phyloP scores from a whole-genome alignment of 2,329 filamentous ascomycete genomes.

The Coniochaeta sp. region DNA sequence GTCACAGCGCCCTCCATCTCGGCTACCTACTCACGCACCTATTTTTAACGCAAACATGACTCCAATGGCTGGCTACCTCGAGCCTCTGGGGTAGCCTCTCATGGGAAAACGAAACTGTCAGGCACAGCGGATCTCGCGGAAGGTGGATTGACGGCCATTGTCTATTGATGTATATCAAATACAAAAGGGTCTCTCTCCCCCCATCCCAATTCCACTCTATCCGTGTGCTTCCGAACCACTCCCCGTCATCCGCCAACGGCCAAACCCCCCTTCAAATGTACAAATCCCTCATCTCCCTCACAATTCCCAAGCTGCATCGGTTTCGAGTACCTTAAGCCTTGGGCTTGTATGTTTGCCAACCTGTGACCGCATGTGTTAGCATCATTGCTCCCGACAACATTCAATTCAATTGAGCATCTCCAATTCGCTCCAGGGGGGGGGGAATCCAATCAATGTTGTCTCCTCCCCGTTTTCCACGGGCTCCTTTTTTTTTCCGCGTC shows the following conservation, averaged over 20 bases:
- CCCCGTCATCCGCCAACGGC: not conserved
- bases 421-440: too few relatives aligned
- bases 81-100: too few relatives aligned
- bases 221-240: not conserved
- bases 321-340: constrained; percentile 24
- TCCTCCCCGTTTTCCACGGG: too few relatives aligned
- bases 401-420: too few relatives aligned
- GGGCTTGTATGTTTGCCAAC: constrained; percentile 44
- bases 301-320: constrained; percentile 4
- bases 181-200: too few relatives aligned
- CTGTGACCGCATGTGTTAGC: constrained; percentile 26
- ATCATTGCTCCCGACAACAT: too few relatives aligned
- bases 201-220: too few relatives aligned
- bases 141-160: not conserved
- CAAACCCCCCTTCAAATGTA: not conserved
- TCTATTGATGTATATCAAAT: constrained; percentile 14
- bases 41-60: too few relatives aligned
- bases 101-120: not conserved
- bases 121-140: not conserved
- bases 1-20: too few relatives aligned
- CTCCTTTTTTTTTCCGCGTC: not conserved
- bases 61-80: too few relatives aligned
- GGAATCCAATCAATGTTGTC: not conserved
- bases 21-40: too few relatives aligned
- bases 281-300: constrained; percentile 7